Base-by-base conservation (phyloP, 2,329 filamentous ascomycete genomes). In the Curvularia sp. region DNA sequence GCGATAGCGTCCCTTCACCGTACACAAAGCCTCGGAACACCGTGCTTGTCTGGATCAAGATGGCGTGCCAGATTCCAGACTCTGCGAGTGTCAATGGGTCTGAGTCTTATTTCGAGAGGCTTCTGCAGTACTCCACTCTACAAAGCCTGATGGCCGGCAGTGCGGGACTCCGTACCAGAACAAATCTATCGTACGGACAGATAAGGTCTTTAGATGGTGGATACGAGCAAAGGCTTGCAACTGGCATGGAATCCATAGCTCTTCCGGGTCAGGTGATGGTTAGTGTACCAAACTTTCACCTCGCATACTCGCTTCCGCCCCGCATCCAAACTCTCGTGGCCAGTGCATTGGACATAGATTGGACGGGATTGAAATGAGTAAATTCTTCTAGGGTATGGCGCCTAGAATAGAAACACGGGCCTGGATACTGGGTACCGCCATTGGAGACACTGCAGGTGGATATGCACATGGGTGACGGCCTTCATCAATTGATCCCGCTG, bases 341-440 rank as follows among this genome's bases (percentile, higher is more conserved):
- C 59, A 67, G 61, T 60, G 61, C 59, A 63, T 68, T 57, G 30
- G 49, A 39, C 30, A 49, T 66, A 72, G 41, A 74, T 74, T 74
- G 67, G 31, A 51, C 63, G 58, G 70, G 72, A 68, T 72, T 69
- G 69, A 55, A 53, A 12, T 58, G 59, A 69, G 70, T 72, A 70
- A 69, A 70, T 60, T 66, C 61, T 55, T 67, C 67, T 64, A 62
- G 64, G 66, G 65, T 62, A 56, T n/a, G 49, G 63, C 58, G 61
- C 70, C 65, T 58, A 65, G 69, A 74, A 72, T 75, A 75, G 73
- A 64, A 63, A 71, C 63, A 51, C 58, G 44, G 65, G 67, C 62
- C 64, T 62, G 58, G 58, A 63, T 42, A 42, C 54, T 63, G 58
- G 60, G 61, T 62, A 53, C 28, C 50, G 55, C 58, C 53, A 46